A percentile compares a stretch with the other conserved stretches of the same genome.
phyloP scores from a whole-genome alignment of 768 basidiomycete species.

The Boletus coccyginus region DNA sequence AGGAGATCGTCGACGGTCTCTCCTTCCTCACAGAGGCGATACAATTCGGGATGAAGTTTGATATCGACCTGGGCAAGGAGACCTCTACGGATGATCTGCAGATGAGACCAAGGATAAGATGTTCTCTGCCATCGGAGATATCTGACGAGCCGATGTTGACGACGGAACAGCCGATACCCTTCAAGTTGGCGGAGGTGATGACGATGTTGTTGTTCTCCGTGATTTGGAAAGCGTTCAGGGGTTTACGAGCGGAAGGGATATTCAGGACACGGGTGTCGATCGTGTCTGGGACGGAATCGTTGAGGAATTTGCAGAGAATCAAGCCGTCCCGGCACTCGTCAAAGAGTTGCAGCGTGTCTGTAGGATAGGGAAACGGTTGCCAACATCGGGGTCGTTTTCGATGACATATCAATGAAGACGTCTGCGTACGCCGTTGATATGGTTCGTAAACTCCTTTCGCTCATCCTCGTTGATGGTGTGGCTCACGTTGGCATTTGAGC shows the following conservation, averaged over 20 bases:
- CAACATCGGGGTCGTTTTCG: conserved; percentile 85
- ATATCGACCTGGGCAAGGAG: conserved; percentile 94
- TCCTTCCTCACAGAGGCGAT: conserved; percentile 92
- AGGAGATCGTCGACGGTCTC: conserved; percentile 97
- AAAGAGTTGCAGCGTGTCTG: conserved; percentile 96
- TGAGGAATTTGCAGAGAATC: conserved; percentile 96
- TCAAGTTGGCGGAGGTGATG: conserved; percentile 96
- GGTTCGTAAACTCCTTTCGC: conserved; percentile 92
- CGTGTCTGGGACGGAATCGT: conserved; percentile 98
- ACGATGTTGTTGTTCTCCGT: conserved; percentile 99
- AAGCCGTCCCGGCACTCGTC: conserved; percentile 96
- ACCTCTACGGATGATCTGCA: conserved; percentile 97
- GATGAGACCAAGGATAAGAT: conserved; percentile 95
- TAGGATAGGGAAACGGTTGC: conserved; percentile 86
- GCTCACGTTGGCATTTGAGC: conserved; percentile 92
- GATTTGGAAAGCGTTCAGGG: conserved; percentile 97
- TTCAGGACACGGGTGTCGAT: conserved; percentile 99
- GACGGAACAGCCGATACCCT: conserved; percentile 96
- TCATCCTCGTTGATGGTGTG: conserved; percentile 99
- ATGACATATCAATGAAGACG: conserved; percentile 58
- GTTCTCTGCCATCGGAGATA: conserved; percentile 89
- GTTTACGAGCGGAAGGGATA: conserved; percentile 74
- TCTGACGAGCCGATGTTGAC: conserved; percentile 97
- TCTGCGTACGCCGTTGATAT: conserved; percentile 87
- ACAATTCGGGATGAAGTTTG: conserved; percentile 96